Base-by-base conservation (phyloP, 2,329 filamentous ascomycete genomes). In the Chalaropsis ovoidea region DNA sequence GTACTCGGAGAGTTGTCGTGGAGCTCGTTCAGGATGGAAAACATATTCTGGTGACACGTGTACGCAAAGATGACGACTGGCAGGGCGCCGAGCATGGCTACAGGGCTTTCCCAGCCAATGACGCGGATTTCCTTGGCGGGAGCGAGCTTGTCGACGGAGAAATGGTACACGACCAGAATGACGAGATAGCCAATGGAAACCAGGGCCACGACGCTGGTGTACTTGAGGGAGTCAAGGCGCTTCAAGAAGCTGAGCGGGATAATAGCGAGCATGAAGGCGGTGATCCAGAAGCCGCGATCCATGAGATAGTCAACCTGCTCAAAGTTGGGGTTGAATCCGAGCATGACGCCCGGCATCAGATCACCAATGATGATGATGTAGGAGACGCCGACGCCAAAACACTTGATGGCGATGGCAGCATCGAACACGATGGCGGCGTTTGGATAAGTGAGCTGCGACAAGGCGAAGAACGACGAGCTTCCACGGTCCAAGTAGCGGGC, bases 11-110 rank as follows among this genome's bases (percentile, higher is more conserved):
- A 89, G 75, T 91, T 90, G 73, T 96, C 86, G 67, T 84, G 82
- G 70, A 99, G 90, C 76, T 99, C 94, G 72, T 99, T 99, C 56
- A 99, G 78, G 70, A 99, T 95, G 11, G 93, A 96, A 74, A 99
- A 99, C 94, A 99, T 99, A 74, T 99, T 99, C 73, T 99, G 94
- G 75, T 99, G 94, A 74, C 94, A 99, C 0, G 94, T 99, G 74
- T 97, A 99, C n/a, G 93, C 94, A 79, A 99, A 99, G 1, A 99
- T 90, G 66, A 97, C 92, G 64, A 99, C 91, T 0, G 94, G 94
- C 69, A 99, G 84, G 69, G 89, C 92, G 70, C 90, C 90, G 64
- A 99, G 79, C 6, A 88, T 86, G 43, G 88, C 83, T 10, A 95
- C 80, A 2, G 89, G 81, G 7, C 93, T 90, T 54, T 85, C 87